Evolutionary conservation across 768 basidiomycete genomes (phyloP), one percentile per base, ranked within the genome.

Genomic region (Mycena vulgaris): DNA sequence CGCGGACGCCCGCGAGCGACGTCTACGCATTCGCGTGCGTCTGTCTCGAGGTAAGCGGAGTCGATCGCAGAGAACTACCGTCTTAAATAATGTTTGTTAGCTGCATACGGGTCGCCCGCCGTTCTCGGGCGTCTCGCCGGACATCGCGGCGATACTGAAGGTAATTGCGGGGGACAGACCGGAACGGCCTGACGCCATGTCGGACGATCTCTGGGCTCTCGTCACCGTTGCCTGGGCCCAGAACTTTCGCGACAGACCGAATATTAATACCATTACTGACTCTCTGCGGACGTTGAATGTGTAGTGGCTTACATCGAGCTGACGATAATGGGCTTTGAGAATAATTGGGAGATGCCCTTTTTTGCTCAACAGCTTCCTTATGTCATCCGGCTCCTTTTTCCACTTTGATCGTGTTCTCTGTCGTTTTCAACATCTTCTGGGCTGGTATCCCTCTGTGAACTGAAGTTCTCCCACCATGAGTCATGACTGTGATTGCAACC

Each of bases 131-230:
- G 25, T 52, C 27, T 58, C 19, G 40, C 49, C 49, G 25, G 62
- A 63, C 5, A 4, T 42, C 16, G 49, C 37, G 4, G 62, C 49
- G 6, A 39, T 64, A 40, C 28, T 55, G 19, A 55, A 55, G n/a
- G 63, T 64, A 16, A 17, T 64, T 21, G 39, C 35, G 14, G 64
- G 56, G 7, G 56, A 58, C 9, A 45, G 64, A 40, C 64, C 64
- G 35, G 2, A 33, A 5, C 47, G 64, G 27, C 64, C 64, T 3
- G 47, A 27, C 8, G 13, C 45, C 23, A 48, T 25, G 23, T 48
- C 47, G 11, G 47, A 48, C 14, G 23, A 25, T 17, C 27, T 48
- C 6, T 25, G 47, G 47, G 47, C 4, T 11, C 25, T 27, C 27
- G 25, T 25, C 5, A 13, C 10, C 4, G 10, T 25, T 11, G 9